Evolutionary conservation across 2,329 filamentous ascomycete species (phyloP).

Genomic region (Magnaporthiopsis incrustans): DNA sequence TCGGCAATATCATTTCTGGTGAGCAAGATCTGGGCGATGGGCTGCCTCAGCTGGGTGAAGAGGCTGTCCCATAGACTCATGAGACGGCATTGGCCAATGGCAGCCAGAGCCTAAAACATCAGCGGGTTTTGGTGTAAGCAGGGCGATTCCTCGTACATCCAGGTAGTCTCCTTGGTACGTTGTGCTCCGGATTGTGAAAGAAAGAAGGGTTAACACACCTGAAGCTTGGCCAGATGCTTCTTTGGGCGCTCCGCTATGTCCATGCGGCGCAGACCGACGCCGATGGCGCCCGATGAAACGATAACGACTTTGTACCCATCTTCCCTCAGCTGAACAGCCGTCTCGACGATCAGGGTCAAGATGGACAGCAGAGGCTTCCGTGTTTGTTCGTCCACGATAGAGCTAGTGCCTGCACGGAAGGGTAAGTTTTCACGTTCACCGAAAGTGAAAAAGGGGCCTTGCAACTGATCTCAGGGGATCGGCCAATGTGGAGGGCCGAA

Average conservation of each 20-base stretch:
- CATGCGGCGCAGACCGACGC: constrained; percentile 86
- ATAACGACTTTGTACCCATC: constrained; percentile 93
- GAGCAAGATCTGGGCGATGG: constrained; percentile 87
- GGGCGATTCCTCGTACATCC: too few relatives aligned
- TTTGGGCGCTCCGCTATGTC: constrained; percentile 81
- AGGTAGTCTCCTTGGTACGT: not conserved
- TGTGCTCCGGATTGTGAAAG: not conserved
- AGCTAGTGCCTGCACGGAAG: constrained; percentile 71
- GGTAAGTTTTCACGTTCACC: not conserved
- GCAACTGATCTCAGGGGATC: not conserved
- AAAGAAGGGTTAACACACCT: constrained; percentile 39
- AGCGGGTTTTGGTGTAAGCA: not conserved
- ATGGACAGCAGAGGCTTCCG: constrained; percentile 91
- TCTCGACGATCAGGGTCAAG: constrained; percentile 88
- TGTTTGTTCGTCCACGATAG: constrained; percentile 94
- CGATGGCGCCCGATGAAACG: constrained; percentile 94
- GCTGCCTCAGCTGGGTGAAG: constrained; percentile 80
- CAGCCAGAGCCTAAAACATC: constrained; percentile 67
- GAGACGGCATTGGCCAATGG: constrained; percentile 89
- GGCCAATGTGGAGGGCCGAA: not conserved
- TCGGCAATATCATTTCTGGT: constrained; percentile 96
- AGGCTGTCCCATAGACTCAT: constrained; percentile 94
- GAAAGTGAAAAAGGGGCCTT: not conserved
- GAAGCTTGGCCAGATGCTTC: constrained; percentile 82
- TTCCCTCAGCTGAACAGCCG: constrained; percentile 75